phyloP scores from a whole-genome alignment of 225 moss, liverwort and hornwort genomes.

The Bryum argenteum region DNA sequence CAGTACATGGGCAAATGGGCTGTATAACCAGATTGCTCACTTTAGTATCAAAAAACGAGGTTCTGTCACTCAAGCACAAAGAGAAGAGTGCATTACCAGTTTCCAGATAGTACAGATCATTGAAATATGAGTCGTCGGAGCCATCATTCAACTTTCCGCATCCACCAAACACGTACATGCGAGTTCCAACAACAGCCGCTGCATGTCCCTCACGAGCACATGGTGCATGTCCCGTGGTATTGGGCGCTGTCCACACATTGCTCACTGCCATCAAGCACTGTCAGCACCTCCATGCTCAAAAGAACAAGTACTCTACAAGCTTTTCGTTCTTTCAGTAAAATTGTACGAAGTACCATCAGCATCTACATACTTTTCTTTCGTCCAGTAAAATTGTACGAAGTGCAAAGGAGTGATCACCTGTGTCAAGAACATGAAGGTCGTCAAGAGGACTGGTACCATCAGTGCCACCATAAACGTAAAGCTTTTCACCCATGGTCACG shows the following conservation, averaged over 20 bases:
- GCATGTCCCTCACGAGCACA: constrained; percentile 96
- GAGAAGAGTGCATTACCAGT: constrained; percentile 50
- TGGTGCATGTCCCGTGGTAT: constrained; percentile 74
- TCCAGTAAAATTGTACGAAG: not conserved
- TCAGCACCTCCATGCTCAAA: constrained; percentile 15
- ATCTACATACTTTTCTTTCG: not conserved
- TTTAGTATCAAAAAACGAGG: not conserved
- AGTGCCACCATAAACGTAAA: constrained; percentile 94
- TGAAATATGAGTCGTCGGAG: constrained; percentile 89
- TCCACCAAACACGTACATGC: constrained; percentile 92
- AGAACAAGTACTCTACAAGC: no score
- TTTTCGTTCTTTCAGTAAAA: no score
- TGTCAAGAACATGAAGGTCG: constrained; percentile 94
- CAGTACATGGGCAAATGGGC: constrained; percentile 61
- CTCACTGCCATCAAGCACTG: constrained; percentile 42
- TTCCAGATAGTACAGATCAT: constrained; percentile 84
- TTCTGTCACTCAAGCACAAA: constrained; percentile 5
- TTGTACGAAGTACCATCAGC: no score
- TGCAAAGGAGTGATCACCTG: constrained; percentile 47
- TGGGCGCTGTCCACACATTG: constrained; percentile 77
- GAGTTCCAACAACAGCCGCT: constrained; percentile 77
- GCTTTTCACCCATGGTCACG: constrained; percentile 70
- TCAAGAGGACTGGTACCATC: constrained; percentile 83
- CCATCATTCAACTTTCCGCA: constrained; percentile 92
- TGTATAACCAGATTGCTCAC: constrained; percentile 13